Conservation (phyloP, 139 green algal species). For the Eudorina sp. region DNA sequence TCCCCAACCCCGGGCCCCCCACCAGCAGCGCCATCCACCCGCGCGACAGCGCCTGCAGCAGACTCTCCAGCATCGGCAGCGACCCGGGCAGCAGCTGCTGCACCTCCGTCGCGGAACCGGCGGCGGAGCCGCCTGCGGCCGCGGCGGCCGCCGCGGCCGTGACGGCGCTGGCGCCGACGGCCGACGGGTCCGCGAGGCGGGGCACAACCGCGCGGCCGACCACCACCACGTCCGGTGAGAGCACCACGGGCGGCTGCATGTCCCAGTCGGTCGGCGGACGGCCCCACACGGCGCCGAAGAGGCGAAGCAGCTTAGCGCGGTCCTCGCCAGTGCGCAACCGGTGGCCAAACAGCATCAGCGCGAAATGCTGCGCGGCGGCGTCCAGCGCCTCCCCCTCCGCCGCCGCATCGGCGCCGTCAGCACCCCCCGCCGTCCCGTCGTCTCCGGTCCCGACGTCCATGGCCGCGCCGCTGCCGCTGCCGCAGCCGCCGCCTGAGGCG, state of each 20-base stretch:
- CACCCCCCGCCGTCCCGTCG: not conserved
- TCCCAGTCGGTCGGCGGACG: not conserved
- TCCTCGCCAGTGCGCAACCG: constrained; percentile 85
- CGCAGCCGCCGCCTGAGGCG: not conserved
- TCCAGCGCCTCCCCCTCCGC: constrained; percentile 59
- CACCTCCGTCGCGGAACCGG: not conserved
- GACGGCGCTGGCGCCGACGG: not conserved
- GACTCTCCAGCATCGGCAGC: constrained; percentile 79
- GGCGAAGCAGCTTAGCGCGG: constrained; percentile 59
- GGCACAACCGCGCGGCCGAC: constrained; percentile 52
- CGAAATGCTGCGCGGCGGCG: constrained; percentile 73
- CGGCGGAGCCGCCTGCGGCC: not conserved
- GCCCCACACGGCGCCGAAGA: constrained; percentile 74
- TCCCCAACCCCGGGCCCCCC: constrained; percentile 69
- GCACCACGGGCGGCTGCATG: constrained; percentile 41
- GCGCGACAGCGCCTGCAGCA: constrained; percentile 54
- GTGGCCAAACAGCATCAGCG: constrained; percentile 84
- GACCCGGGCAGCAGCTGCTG: constrained; percentile 74
- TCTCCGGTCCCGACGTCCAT: not conserved
- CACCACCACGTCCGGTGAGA: constrained; percentile 25
- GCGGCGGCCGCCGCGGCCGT: not conserved
- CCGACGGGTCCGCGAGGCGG: not conserved
- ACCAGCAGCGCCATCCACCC: constrained; percentile 89
- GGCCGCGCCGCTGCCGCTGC: not conserved
- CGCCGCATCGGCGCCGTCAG: constrained; percentile 4